A percentile compares a stretch with the other conserved stretches of the same genome.
These are phyloP conservation scores for Clonostachys rhizophaga DNA, from an alignment of 2,329 filamentous ascomycete species.

Conservation along the genomic window DNA sequence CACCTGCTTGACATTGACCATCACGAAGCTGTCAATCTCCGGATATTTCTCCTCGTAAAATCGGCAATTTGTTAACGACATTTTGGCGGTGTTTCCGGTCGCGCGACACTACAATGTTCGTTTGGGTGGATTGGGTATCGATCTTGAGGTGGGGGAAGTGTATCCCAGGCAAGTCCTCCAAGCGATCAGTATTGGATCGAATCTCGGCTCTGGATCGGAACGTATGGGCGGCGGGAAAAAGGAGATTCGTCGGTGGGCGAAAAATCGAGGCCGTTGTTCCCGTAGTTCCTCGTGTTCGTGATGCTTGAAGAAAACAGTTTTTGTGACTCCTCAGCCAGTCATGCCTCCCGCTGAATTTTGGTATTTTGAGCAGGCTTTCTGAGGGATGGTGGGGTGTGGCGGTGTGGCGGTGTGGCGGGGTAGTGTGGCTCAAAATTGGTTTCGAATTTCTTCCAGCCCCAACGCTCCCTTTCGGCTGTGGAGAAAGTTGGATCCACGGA, in stretches of 20 bases:
- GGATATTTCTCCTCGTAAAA: conserved; percentile 94
- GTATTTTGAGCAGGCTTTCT: conserved; percentile 33
- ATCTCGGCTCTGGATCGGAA: too few species aligned
- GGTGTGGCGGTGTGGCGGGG: conserved; percentile 13
- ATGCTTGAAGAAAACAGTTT: too few species aligned
- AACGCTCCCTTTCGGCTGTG: not conserved
- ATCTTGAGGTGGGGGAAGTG: conserved; percentile 5
- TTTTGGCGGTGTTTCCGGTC: conserved; percentile 50
- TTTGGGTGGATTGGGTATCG: not conserved
- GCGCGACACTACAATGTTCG: conserved; percentile 5
- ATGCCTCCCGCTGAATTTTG: conserved; percentile 24
- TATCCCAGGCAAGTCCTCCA: too few species aligned
- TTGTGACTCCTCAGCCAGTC: too few species aligned
- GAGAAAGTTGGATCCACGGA: not conserved
- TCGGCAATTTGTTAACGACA: conserved; percentile 94
- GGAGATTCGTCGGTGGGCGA: not conserved
- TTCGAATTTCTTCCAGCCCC: not conserved
- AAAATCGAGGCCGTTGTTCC: too few species aligned
- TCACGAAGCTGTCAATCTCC: conserved; percentile 99
- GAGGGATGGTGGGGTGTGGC: conserved; percentile 34
- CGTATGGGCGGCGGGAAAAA: not conserved
- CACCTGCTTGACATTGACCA: conserved; percentile 99
- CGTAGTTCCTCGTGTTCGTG: too few species aligned
- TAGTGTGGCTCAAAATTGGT: conserved; percentile 14
- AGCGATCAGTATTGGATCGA: too few species aligned